These are phyloP conservation scores for Exophiala lecanii-corni DNA, from an alignment of 2,329 filamentous ascomycete species.

Conservation along the genomic window DNA sequence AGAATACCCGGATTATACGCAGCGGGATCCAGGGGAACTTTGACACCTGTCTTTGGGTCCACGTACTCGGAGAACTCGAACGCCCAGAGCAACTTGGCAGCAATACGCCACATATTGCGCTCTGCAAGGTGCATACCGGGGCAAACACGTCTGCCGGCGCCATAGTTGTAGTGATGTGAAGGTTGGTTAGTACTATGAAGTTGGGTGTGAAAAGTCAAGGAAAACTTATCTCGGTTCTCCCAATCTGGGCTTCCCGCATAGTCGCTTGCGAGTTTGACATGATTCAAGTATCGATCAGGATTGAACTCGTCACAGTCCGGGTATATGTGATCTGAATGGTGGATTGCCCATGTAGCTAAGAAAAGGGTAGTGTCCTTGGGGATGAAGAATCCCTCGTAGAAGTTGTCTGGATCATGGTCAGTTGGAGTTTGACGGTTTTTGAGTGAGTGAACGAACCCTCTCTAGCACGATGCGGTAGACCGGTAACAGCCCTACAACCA, in stretches of 20 bases:
- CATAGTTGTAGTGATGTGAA: conserved; percentile 22
- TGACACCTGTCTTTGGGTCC: conserved; percentile 2
- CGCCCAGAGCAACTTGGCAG: conserved; percentile 28
- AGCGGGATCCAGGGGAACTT: neutral
- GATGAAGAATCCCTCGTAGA: conserved; percentile 1
- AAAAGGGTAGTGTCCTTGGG: conserved; percentile 1
- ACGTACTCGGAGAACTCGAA: conserved; percentile 9
- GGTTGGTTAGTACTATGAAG: too few relatives aligned
- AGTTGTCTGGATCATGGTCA: neutral
- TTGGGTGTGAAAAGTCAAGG: too few relatives aligned
- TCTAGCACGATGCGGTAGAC: conserved; percentile 11
- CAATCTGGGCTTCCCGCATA: conserved; percentile 3
- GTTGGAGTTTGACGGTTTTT: neutral
- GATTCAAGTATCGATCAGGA: neutral
- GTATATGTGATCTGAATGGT: neutral
- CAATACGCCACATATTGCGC: conserved; percentile 16
- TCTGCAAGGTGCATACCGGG: conserved; percentile 29
- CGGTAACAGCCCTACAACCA: conserved; percentile 11
- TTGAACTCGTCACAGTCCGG: neutral
- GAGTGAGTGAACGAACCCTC: conserved; percentile 9
- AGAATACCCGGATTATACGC: conserved; percentile 5
- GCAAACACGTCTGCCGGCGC: conserved; percentile 28
- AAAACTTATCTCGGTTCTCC: conserved; percentile 5
- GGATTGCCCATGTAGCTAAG: conserved; percentile 1
- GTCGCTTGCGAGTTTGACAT: neutral